A percentile compares a stretch with the other conserved stretches of the same genome.
Evolutionary conservation across 2,329 filamentous ascomycete species (phyloP).

Genomic region (Trichoderma brevicompactum): DNA sequence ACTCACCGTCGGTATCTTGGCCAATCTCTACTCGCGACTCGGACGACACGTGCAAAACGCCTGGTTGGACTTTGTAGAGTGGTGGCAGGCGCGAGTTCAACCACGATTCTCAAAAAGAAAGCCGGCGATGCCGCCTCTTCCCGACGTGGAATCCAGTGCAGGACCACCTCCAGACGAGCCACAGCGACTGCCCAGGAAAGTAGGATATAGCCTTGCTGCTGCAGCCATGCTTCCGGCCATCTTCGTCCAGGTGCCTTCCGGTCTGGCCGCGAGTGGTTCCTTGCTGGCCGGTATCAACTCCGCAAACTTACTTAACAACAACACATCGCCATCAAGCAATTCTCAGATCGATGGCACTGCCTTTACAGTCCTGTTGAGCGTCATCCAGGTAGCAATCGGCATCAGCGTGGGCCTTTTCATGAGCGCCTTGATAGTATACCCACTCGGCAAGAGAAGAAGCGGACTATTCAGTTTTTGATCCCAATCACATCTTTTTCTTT

Average conservation of each 20-base stretch:
- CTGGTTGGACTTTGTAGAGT: conserved; percentile 52
- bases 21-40: conserved; percentile 77
- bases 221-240: conserved; percentile 87
- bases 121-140: conserved; percentile 37
- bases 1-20: conserved; percentile 74
- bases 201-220: conserved; percentile 78
- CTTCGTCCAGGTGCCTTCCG: conserved; percentile 70
- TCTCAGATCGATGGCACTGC: conserved; percentile 48
- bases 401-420: conserved; percentile 65
- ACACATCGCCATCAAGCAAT: conserved; percentile 36
- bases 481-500: background rate
- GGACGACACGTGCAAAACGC: conserved; percentile 62
- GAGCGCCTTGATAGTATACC: conserved; percentile 60
- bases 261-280: conserved; percentile 64
- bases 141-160: conserved; percentile 43
- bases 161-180: conserved; percentile 34
- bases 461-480: conserved; percentile 59
- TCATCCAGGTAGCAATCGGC: conserved; percentile 65
- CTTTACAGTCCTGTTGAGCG: conserved; percentile 60
- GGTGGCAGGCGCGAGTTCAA: conserved; percentile 55
- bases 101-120: conserved; percentile 41
- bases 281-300: conserved; percentile 61
- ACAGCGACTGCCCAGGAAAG: conserved; percentile 45
- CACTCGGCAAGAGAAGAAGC: conserved; percentile 61
- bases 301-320: conserved; percentile 58